Base-by-base conservation (phyloP, 345 rosid species). In the Salix brachista region DNA sequence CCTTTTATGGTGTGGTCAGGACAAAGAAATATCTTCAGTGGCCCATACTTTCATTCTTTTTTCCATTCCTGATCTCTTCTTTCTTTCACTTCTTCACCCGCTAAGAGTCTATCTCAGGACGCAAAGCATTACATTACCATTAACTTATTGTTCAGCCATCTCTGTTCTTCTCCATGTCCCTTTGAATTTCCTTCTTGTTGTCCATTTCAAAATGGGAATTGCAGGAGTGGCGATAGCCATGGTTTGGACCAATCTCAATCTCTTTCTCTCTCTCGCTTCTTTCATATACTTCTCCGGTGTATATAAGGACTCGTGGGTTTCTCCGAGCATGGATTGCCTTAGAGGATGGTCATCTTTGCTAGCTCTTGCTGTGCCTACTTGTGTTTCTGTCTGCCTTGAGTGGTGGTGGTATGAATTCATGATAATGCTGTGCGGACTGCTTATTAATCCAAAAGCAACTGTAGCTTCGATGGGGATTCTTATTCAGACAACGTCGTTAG, bases 361-460 rank as follows among this genome's bases (percentile, higher is more conserved):
- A n/a, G 85, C 91, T 5, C 90, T 96, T 1, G 93, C 99, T 0
- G 83, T 96, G 65, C 99, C 99, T 8, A 96, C 91, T 65, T 96
- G 99, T 71, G 84, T 85, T 48, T 96, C 99, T 0, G 99, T 96
- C 37, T 96, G 99, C 78, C 90, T 96, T 32, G 99, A 96, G 72
- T 96, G 99, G 98, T 96, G 99, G 99, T 96, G 99, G 99, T 96
- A 96, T 28, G 99, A 96, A 80, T 83, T 96, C 76, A 96, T 93
- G 98, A 96, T 96, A 86, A 74, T 96, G 83, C 71, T 96, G 50
- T 93, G 95, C 60, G 98, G 98, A 25, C 90, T 96, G 50, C 88
- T 96, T 52, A 81, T 69, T 5, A 91, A 92, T 81, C 99, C 99
- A 28, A 91, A 86, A 81, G 93, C 99, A 50, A 90, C 97, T 56